Evolutionary conservation across 1,139 yeast species (phyloP), one percentile per base, ranked within the genome.

Genomic region (Scheffersomyces quercinus): DNA sequence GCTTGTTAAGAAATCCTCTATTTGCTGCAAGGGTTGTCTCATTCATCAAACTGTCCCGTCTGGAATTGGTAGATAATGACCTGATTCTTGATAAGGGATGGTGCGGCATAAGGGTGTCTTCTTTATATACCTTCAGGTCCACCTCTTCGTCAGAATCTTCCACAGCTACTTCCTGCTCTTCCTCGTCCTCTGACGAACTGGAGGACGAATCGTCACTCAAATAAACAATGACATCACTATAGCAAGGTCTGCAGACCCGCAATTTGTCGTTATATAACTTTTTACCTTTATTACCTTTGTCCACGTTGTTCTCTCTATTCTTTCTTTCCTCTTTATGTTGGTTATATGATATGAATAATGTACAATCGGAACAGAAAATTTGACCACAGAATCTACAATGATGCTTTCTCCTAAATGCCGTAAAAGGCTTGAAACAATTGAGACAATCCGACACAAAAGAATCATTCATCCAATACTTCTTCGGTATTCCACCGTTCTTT

Each of bases 381-480:
- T 91, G 97, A 2, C 98, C 98, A 65, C 99, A 93, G 40, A 91
- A 83, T 40, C 99, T 72, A 59, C 99, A 93, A 63, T 93, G 99
- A 61, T 93, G 99, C 53, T 88, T 88, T 52, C 99, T 74, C 58
- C 97, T 70, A 65, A 91, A 93, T 0, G 84, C 81, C 0, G 88
- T 81, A 58, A 88, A 88, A 0, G 82, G 79, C 44, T 81, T 77
- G 41, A 85, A 85, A 58, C 96, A 88, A 31, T 83, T 77, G 49
- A 88, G 82, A 58, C 96, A 88, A 49, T 88, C 93, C 5, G 83
- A 77, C 0, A 90, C 93, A 57, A 86, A 85, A 39, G 88, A 88
- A 63, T 88, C 96, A 59, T 88, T 86, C 96, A 88, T 88, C 96
- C 96, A 88, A 59, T 86, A 88, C 56, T 86, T 88, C 41, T 77